Evolutionary conservation across 2,329 filamentous ascomycete species (phyloP).

Genomic region (Atkinsonella hypoxylon): DNA sequence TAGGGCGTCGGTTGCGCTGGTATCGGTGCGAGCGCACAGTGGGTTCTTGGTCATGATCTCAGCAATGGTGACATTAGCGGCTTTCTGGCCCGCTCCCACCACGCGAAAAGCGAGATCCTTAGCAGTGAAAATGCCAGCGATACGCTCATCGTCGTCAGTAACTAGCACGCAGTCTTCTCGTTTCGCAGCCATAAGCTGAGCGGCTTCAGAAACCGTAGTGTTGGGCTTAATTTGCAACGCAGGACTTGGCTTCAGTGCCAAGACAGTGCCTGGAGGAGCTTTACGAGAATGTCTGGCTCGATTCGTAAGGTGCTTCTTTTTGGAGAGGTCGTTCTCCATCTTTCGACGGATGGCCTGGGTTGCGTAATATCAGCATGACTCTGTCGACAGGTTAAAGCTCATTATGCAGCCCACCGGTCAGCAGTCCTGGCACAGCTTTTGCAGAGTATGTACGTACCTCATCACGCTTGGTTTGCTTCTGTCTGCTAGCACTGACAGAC

Average conservation of each 20-base stretch:
- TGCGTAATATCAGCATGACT: constrained; percentile 3
- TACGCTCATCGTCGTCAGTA: constrained; percentile 94
- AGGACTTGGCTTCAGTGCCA: constrained; percentile 87
- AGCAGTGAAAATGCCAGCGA: constrained; percentile 96
- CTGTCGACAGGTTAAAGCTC: background rate
- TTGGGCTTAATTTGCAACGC: constrained; percentile 94
- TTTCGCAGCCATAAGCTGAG: constrained; percentile 98
- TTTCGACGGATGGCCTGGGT: constrained; percentile 85
- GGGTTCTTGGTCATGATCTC: constrained; percentile 99
- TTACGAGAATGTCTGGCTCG: constrained; percentile 80
- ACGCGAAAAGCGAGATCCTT: constrained; percentile 98
- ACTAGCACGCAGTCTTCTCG: constrained; percentile 95
- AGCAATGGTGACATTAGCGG: constrained; percentile 80
- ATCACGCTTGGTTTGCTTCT: constrained; percentile 95
- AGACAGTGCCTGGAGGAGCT: constrained; percentile 88
- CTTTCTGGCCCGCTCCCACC: constrained; percentile 81
- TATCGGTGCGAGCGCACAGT: constrained; percentile 91
- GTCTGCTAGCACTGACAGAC: constrained; percentile 80
- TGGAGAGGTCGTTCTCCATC: constrained; percentile 94
- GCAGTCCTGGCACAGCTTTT: background rate
- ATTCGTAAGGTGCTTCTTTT: constrained; percentile 76
- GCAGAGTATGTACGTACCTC: constrained; percentile 55
- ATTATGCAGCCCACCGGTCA: too few relatives aligned
- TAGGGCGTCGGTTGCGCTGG: constrained; percentile 91
- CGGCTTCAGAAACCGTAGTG: constrained; percentile 89